Percentiles rank a stretch among this genome's conserved stretches.
These are phyloP conservation scores for Lactuca saligna DNA, from an alignment of 129 eudicot genomes.

Conservation along the genomic window DNA sequence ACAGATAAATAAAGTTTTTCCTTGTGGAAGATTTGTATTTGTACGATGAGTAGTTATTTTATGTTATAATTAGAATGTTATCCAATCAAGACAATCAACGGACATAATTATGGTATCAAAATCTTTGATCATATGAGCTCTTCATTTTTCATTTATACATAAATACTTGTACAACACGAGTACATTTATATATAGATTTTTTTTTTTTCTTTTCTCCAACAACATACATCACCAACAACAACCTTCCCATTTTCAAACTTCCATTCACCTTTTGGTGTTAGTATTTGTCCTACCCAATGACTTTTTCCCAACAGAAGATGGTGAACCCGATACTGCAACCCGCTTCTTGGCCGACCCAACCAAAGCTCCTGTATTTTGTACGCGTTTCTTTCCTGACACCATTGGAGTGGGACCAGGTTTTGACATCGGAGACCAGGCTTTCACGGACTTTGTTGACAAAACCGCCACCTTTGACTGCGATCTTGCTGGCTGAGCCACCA, in stretches of 20 bases:
- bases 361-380: constrained; percentile 26
- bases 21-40: background rate
- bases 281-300: constrained; percentile 35
- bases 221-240: constrained; percentile 7
- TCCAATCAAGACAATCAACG: background rate
- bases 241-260: constrained; percentile 3
- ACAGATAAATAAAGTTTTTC: too few relatives aligned
- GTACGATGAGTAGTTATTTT: too few relatives aligned
- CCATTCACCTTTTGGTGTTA: constrained; percentile 3
- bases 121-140: background rate
- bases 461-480: constrained; percentile 13
- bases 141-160: constrained; percentile 6
- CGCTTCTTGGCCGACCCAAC: constrained; percentile 59
- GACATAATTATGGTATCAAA: background rate
- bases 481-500: constrained; percentile 30
- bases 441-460: constrained; percentile 42
- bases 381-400: constrained; percentile 38
- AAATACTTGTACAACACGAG: constrained; percentile 9
- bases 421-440: constrained; percentile 38
- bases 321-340: constrained; percentile 43
- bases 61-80: too few relatives aligned
- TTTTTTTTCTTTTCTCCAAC: constrained; percentile 3
- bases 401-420: constrained; percentile 30
- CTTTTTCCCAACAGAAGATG: constrained; percentile 47
- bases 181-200: background rate